Evolutionary conservation across 2,329 filamentous ascomycete genomes (phyloP).

Genomic region (Microcera coccophila): DNA sequence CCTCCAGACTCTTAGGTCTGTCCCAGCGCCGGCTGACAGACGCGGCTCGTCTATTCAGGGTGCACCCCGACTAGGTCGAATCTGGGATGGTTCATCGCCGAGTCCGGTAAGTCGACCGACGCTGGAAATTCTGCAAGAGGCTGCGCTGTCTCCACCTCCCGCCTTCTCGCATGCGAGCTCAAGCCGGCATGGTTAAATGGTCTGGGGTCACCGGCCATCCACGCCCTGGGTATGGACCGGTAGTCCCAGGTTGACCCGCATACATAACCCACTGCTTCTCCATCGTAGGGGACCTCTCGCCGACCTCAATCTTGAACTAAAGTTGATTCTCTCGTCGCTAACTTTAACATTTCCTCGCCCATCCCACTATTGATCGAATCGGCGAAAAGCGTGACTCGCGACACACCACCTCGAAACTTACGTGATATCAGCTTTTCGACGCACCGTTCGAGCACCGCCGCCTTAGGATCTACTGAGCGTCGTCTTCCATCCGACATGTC

Average conservation of each 20-base stretch:
- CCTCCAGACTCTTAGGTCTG: constrained; percentile 1
- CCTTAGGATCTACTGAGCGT: no score
- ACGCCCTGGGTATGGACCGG: no score
- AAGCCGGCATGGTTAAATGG: constrained; percentile 16
- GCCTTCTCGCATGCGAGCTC: constrained; percentile 8
- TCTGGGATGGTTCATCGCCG: constrained; percentile 10
- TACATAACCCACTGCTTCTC: constrained; percentile 28
- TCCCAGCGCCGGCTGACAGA: constrained; percentile 9
- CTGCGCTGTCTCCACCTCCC: constrained; percentile 25
- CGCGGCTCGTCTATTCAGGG: constrained; percentile 10
- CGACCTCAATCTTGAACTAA: constrained; percentile 2
- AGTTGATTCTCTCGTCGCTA: no score
- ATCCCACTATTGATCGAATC: no score
- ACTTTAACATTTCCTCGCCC: no score
- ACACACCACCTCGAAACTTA: no score
- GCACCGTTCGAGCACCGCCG: constrained; percentile 14
- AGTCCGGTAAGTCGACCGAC: constrained; percentile 16
- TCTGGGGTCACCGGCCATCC: constrained; percentile 19
- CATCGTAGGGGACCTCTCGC: no score
- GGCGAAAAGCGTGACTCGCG: no score
- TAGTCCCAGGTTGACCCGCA: constrained; percentile 20
- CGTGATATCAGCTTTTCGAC: constrained; percentile 1
- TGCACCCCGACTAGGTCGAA: constrained; percentile 11
- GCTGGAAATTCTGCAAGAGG: constrained; percentile 21
- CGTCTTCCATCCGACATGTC: constrained; percentile 18